phyloP scores from a whole-genome alignment of 2,329 filamentous ascomycete species.

The Ascosphaera apis region DNA sequence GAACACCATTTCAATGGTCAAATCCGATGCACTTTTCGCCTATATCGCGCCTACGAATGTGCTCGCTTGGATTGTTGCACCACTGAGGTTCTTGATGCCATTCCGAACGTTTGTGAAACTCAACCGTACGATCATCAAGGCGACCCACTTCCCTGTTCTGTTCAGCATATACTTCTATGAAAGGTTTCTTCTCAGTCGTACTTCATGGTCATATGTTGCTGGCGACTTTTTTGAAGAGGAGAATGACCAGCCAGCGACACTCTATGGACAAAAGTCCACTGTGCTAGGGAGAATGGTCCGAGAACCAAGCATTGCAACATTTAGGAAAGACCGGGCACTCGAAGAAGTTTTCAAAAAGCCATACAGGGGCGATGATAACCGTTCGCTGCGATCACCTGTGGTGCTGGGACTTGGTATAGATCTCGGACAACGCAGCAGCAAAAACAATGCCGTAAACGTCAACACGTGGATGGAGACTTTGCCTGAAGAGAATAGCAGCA shows the following conservation, averaged over 20 bases:
- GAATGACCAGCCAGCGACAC: no score
- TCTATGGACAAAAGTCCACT: no score
- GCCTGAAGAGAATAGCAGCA: no score
- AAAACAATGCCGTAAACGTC: no score
- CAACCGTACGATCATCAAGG: slow-evolving; percentile 78
- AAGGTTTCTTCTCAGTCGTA: slow-evolving; percentile 51
- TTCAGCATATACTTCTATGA: slow-evolving; percentile 79
- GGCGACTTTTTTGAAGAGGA: no score
- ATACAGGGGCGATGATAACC: no score
- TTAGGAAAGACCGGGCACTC: slow-evolving; percentile 68
- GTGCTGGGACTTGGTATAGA: no score
- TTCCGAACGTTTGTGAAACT: slow-evolving; percentile 61
- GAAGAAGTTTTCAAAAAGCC: slow-evolving; percentile 72
- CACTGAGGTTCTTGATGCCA: slow-evolving; percentile 56
- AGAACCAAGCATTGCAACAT: slow-evolving; percentile 71
- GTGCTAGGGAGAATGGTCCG: no score
- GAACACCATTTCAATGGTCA: slow-evolving; percentile 94
- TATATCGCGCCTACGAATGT: slow-evolving; percentile 85
- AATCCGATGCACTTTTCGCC: slow-evolving; percentile 88
- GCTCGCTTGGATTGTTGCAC: slow-evolving; percentile 71
- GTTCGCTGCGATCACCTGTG: no score
- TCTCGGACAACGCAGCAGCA: no score
- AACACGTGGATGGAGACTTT: no score
- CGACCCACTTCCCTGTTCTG: slow-evolving; percentile 69
- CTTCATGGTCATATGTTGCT: no score